Evolutionary conservation across 371 early-diverging fungal genomes (phyloP), one percentile per base, ranked within the genome.

Genomic region (Rhizopus stolonifer): DNA sequence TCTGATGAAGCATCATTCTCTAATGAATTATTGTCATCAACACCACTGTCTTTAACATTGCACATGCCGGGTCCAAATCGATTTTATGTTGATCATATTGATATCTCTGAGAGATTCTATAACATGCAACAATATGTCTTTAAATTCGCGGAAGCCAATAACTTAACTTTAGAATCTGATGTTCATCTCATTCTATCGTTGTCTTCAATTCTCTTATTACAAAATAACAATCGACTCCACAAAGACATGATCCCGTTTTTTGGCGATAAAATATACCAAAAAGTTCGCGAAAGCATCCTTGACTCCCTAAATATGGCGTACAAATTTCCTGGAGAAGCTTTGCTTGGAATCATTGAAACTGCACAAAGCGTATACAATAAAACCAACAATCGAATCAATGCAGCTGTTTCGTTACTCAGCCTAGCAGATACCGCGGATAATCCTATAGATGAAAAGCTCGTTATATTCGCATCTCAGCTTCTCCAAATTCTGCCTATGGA

Each of bases 91-190:
- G 61, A 61, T 34, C 22, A 43, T 22, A 31, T 49, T 19, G 61
- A 61, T 26, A 56, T 56, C 54, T 57, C 61, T 17, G 52, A 44
- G 32, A 60, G 46, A 24, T 66, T 61, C 40, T 55, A 56, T 58
- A 32, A 56, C 22, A 54, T 61, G 49, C 54, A 47, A 36, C 33
- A 60, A 31, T 43, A 54, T 54, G 50, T 60, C 40, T 54, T 54
- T 40, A 25, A 54, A 18, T 60, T 47, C 19, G 40, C 46, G 18
- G 0, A 33, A 55, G 7, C 25, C 50, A 51, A 55, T 25, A 60
- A 31, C 26, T 47, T 55, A 29, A 47, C 33, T 10, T 33, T 60
- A 38, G 55, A 60, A 51, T 55, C 56, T 40, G 55, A 40, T 42
- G 55, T 46, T 19, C 48, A 50, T 34, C 55, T 60, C 25, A 50